Conservation (phyloP, 1,284 basidiomycete species). For the Peniophora sp. region DNA sequence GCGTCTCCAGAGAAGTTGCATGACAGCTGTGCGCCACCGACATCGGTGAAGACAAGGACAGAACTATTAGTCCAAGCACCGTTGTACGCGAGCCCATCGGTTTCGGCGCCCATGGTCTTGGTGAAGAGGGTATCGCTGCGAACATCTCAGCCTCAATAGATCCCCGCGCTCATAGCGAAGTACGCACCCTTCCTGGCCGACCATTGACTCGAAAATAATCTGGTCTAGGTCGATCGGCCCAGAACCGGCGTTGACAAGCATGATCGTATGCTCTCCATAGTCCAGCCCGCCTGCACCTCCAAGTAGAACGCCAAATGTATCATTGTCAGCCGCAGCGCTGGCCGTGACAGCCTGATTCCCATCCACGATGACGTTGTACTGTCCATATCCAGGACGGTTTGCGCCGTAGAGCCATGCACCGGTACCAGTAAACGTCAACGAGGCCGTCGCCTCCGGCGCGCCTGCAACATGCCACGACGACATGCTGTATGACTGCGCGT, state of each 20-base stretch:
- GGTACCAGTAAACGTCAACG: constrained; percentile 29
- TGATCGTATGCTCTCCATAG: constrained; percentile 37
- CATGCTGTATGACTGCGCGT: constrained; percentile 12
- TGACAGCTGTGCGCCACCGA: constrained; percentile 30
- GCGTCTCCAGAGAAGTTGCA: constrained; percentile 41
- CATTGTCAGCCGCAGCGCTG: constrained; percentile 23
- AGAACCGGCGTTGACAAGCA: constrained; percentile 34
- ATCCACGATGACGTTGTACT: constrained; percentile 39
- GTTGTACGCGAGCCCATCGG: constrained; percentile 19
- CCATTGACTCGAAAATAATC: constrained; percentile 32
- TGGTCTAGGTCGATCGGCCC: constrained; percentile 42
- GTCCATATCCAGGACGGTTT: constrained; percentile 37
- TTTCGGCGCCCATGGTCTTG: constrained; percentile 21
- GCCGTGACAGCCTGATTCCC: constrained; percentile 27
- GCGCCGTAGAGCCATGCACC: constrained; percentile 46
- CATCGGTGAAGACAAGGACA: constrained; percentile 22
- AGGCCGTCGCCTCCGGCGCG: constrained; percentile 16
- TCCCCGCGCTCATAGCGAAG: too few relatives aligned
- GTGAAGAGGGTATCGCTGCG: neutral
- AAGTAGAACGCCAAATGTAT: constrained; percentile 30
- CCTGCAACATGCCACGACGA: constrained; percentile 17
- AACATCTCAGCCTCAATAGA: too few relatives aligned
- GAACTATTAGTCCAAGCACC: constrained; percentile 17
- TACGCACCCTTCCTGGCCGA: constrained; percentile 30
- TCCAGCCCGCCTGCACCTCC: constrained; percentile 31